phyloP scores from a whole-genome alignment of 2,329 filamentous ascomycete genomes.

The Apiospora phragmitis region DNA sequence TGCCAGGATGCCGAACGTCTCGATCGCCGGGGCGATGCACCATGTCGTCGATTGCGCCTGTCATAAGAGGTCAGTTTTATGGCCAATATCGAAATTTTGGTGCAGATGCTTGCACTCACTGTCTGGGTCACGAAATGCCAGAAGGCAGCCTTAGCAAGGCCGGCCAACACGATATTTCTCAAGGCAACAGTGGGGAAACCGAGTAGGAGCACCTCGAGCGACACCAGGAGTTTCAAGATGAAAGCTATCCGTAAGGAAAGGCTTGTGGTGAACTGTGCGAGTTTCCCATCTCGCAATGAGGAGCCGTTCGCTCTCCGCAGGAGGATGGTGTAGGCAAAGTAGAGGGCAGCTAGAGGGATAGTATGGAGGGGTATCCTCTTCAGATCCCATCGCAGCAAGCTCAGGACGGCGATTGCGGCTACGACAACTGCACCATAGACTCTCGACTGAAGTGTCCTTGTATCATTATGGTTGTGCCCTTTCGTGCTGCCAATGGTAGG shows the following conservation, averaged over 20 bases:
- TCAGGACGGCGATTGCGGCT: slow-evolving; percentile 24
- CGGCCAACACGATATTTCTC: slow-evolving; percentile 22
- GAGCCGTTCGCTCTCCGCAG: slow-evolving; percentile 22
- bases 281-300: slow-evolving; percentile 35
- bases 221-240: slow-evolving; percentile 20
- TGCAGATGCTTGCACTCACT: slow-evolving; percentile 23
- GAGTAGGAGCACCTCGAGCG: slow-evolving; percentile 21
- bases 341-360: slow-evolving; percentile 29
- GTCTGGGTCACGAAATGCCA: slow-evolving; percentile 37
- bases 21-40: slow-evolving; percentile 28
- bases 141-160: slow-evolving; percentile 30
- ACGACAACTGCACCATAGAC: slow-evolving; percentile 23
- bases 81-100: neutral
- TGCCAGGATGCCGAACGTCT: slow-evolving; percentile 34
- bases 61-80: neutral
- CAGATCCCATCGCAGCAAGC: slow-evolving; percentile 31
- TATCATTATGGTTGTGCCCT: slow-evolving; percentile 12
- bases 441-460: slow-evolving; percentile 20
- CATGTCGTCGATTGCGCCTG: slow-evolving; percentile 36
- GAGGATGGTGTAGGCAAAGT: slow-evolving; percentile 32
- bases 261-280: slow-evolving; percentile 25
- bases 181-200: slow-evolving; percentile 24
- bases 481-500: neutral
- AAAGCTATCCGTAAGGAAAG: slow-evolving; percentile 25
- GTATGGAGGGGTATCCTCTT: slow-evolving; percentile 24